Conservation (phyloP, 176 grass and related monocot genomes). For the Zoysia japonica region DNA sequence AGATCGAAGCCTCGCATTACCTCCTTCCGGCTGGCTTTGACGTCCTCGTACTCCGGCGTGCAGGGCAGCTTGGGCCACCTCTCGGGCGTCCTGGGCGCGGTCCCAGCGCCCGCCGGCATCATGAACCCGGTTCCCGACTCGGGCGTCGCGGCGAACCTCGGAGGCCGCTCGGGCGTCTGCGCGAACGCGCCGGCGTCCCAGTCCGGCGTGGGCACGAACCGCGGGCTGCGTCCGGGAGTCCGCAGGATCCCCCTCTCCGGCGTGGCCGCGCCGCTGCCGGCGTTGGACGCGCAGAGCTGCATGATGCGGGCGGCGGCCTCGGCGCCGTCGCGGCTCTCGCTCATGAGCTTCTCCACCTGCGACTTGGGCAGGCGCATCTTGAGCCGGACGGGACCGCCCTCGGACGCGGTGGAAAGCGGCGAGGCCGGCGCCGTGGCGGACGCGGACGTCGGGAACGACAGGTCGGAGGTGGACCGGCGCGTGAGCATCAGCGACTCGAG, state of each 20-base stretch:
- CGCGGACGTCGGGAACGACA: constrained; percentile 35
- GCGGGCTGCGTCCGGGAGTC: constrained; percentile 32
- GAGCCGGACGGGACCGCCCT: constrained; percentile 50
- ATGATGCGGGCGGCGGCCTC: constrained; percentile 86
- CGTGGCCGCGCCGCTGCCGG: constrained; percentile 36
- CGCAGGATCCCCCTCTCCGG: constrained; percentile 35
- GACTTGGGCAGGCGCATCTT: constrained; percentile 77
- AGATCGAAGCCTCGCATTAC: constrained; percentile 19
- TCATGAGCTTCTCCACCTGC: constrained; percentile 69
- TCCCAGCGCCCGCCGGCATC: constrained; percentile 24
- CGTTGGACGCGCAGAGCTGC: constrained; percentile 56
- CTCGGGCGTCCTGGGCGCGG: constrained; percentile 46
- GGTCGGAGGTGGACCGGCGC: constrained; percentile 80
- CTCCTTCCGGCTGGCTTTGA: constrained; percentile 48
- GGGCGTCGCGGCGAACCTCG: constrained; percentile 51
- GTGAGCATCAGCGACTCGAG: constrained; percentile 91
- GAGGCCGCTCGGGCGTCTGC: constrained; percentile 31
- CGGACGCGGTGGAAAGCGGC: constrained; percentile 35
- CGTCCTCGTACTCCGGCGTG: constrained; percentile 43
- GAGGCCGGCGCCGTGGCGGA: constrained; percentile 32
- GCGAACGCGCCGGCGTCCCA: constrained; percentile 26
- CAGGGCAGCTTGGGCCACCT: constrained; percentile 47
- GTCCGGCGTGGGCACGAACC: constrained; percentile 43
- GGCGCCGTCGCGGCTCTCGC: constrained; percentile 60
- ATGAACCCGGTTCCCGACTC: constrained; percentile 51